Evolutionary conservation across 805 yeast genomes (phyloP), one percentile per base, ranked within the genome.

Genomic region (Tetrapisispora arboricola): DNA sequence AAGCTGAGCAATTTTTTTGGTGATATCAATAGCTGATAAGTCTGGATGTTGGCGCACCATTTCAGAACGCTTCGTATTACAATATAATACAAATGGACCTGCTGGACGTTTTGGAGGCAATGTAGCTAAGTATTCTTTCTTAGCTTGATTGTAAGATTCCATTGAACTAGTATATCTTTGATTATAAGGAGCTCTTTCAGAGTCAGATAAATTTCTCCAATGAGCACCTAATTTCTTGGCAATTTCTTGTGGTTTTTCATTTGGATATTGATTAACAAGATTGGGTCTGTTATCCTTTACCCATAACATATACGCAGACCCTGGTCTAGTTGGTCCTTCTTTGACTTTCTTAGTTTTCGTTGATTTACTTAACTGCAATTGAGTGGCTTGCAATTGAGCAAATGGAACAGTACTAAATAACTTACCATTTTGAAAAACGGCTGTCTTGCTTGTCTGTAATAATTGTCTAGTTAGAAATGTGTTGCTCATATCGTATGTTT

Each of bases 131-230:
- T 42, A 45, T 38, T 25, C 42, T 20, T 9, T 19, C 26, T 32
- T 38, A 7, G n/a, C 25, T 20, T 7, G 20, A 15, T 24, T 32
- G 32, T 55, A 57, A 25, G 41, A 36, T 17, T 48, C 50, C 45
- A 47, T 40, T 7, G 46, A 42, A 9, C 28, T 28, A 19, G 44
- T 29, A 30, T 45, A 47, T 39, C 43, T 74, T 53, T 70, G 73
- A 65, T 78, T 82, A 66, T 78, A 84, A 44, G 90, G 86, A 49
- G 64, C 66, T 71, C 85, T 86, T 49, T 80, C 84, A 32, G 72
- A 76, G 39, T 74, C 81, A 44, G 68, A 62, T 55, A 88, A 70
- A 39, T 76, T 75, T 71, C 76, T 82, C 96, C 96, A 88, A 63
- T 74, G 75, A 61, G 80, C 84, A 61, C 95, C 95, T 53, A 83